phyloP scores from a whole-genome alignment of 306 rosid species.

The Astragalus membranaceus region DNA sequence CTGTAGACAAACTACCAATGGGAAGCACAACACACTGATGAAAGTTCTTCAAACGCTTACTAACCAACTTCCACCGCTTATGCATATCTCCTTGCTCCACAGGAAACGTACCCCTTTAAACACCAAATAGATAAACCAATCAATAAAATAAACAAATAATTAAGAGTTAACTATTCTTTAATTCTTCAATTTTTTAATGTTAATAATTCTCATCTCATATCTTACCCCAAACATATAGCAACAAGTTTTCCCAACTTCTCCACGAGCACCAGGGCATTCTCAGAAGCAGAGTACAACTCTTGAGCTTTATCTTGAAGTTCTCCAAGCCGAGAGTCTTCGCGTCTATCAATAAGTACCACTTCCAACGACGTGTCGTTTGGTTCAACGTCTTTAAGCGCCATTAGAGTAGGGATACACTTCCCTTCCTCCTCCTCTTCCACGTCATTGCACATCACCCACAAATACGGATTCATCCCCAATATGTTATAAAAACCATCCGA shows the following conservation, averaged over 20 bases:
- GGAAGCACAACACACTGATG: slow-evolving; percentile 88
- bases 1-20: slow-evolving; percentile 78
- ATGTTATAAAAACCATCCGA: slow-evolving; percentile 91
- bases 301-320: slow-evolving; percentile 87
- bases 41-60: slow-evolving; percentile 69
- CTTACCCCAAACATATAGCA: slow-evolving; percentile 90
- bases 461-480: slow-evolving; percentile 91
- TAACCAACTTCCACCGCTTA: slow-evolving; percentile 76
- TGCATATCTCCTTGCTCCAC: slow-evolving; percentile 86
- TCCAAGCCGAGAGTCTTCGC: slow-evolving; percentile 63
- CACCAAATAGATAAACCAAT: neutral
- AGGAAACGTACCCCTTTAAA: slow-evolving; percentile 66
- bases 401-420: slow-evolving; percentile 54
- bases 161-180: neutral
- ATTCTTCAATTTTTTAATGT: too few species aligned
- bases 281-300: slow-evolving; percentile 67
- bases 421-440: slow-evolving; percentile 78
- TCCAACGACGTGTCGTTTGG: slow-evolving; percentile 66
- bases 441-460: slow-evolving; percentile 90
- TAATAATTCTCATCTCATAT: neutral
- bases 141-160: neutral
- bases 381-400: slow-evolving; percentile 70
- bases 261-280: slow-evolving; percentile 61
- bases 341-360: slow-evolving; percentile 70
- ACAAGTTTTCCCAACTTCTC: slow-evolving; percentile 89